Evolutionary conservation across 1,139 yeast genomes (phyloP), one percentile per base, ranked within the genome.

Genomic region (Candida tunisiensis): DNA sequence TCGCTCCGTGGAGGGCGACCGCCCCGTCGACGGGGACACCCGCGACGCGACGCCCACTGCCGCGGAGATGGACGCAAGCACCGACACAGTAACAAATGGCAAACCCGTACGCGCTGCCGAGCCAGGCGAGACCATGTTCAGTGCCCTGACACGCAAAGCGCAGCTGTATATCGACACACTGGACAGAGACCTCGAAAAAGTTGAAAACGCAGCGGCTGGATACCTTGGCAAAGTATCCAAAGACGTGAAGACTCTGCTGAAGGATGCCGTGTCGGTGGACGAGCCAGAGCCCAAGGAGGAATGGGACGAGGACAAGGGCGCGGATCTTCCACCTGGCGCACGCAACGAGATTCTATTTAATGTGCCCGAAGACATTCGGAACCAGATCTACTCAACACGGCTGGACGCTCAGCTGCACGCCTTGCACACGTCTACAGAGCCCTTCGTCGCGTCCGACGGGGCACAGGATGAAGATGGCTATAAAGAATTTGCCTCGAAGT

Each of bases 131-230:
- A 21, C 15, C 5, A 25, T 21, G 23, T 19, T 20, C 15, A 10
- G 19, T 13, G 24, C 12, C 15, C 24, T 21, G 24, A 25, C 24
- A n/a, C 13, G 16, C 9, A 20, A 25, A 16, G 44, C 13, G 44
- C 45, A 3, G 38, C 37, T 45, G 28, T 73, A 74, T 27, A 57
- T 78, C 33, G 85, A 77, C 40, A 59, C 62, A 5, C 57, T 78
- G 30, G 92, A 78, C 45, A 57, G 65, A 15, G 77, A 69, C 36
- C 56, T 79, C 28, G 92, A 74, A 39, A 57, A 58, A 30, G 67
- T 78, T 7, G 92, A 74, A 42, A 63, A 62, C 33, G 58, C 59
- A 25, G 82, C 88, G 0, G 68, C 74, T 1, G 59, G 60, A 18
- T 71, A 69, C 36, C 67, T 73, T 9, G 49, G 57, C 24, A 68